Percentiles rank a stretch among this genome's conserved stretches.
These are phyloP conservation scores for Aphanomyces cochlioides DNA, from an alignment of 352 stramenopile genomes.

Conservation along the genomic window DNA sequence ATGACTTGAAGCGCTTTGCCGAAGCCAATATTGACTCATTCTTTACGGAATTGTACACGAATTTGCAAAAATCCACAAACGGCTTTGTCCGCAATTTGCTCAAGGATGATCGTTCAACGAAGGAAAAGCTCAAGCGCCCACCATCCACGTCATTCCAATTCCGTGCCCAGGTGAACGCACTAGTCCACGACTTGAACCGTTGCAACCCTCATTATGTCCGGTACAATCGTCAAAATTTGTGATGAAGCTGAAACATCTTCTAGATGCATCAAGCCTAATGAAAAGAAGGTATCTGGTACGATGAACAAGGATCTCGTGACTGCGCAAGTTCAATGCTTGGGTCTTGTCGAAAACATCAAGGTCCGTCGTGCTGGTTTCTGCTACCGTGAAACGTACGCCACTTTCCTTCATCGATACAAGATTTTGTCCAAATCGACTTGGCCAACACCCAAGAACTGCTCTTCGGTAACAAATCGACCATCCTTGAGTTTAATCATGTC, in stretches of 20 bases:
- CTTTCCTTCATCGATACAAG: constrained; percentile 41
- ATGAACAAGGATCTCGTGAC: constrained; percentile 33
- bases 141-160: constrained; percentile 72
- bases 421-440: constrained; percentile 32
- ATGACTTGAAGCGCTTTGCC: constrained; percentile 76
- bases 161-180: constrained; percentile 25
- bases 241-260: background rate
- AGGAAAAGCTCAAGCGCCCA: constrained; percentile 80
- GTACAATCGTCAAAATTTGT: constrained; percentile 2
- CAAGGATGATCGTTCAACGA: constrained; percentile 64
- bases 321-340: constrained; percentile 36
- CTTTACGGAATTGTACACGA: constrained; percentile 73
- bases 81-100: constrained; percentile 76
- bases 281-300: constrained; percentile 31
- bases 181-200: constrained; percentile 17
- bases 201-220: constrained; percentile 31
- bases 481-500: too few relatives aligned
- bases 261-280: constrained; percentile 31
- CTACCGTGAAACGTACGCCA: constrained; percentile 36
- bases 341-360: constrained; percentile 40
- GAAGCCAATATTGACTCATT: constrained; percentile 82
- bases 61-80: constrained; percentile 68
- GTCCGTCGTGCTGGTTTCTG: constrained; percentile 40
- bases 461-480: background rate
- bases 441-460: constrained; percentile 23